Percentiles rank a stretch among this genome's conserved stretches.
Evolutionary conservation across 768 basidiomycete genomes (phyloP).

Genomic region (Favolaschia claudopus): DNA sequence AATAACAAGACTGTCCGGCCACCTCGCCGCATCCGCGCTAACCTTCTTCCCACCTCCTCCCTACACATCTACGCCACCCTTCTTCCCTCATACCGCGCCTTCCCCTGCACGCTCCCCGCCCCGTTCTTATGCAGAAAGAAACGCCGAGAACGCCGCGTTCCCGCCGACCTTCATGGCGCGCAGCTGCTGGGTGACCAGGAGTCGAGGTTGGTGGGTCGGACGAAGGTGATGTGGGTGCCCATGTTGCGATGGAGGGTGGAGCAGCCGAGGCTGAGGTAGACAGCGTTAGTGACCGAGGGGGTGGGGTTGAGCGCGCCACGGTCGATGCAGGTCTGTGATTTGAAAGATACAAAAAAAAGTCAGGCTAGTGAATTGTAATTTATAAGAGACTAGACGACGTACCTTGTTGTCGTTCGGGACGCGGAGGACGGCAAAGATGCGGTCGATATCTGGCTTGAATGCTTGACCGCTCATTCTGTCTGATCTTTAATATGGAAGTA

Average conservation of each 20-base stretch:
- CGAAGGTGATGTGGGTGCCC: slow-evolving; percentile 98
- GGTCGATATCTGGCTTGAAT: slow-evolving; percentile 86
- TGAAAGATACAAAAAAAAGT: slow-evolving; percentile 1
- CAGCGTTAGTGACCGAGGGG: slow-evolving; percentile 93
- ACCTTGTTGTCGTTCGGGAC: slow-evolving; percentile 92
- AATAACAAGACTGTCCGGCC: slow-evolving; percentile 77
- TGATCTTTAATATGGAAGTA: slow-evolving; percentile 3
- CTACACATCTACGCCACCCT: slow-evolving; percentile 88
- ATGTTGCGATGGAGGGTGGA: slow-evolving; percentile 94
- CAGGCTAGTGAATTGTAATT: too few species aligned
- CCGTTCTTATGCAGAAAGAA: slow-evolving; percentile 92
- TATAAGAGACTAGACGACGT: too few species aligned
- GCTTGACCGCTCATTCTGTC: slow-evolving; percentile 67
- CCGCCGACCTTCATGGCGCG: slow-evolving; percentile 97
- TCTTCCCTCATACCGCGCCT: slow-evolving; percentile 91
- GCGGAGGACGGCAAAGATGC: slow-evolving; percentile 83
- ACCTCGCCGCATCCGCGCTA: slow-evolving; percentile 78
- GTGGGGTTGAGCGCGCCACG: slow-evolving; percentile 96
- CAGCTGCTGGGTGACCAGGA: slow-evolving; percentile 89
- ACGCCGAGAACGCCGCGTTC: slow-evolving; percentile 85
- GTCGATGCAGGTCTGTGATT: slow-evolving; percentile 84
- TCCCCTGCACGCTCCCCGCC: slow-evolving; percentile 68
- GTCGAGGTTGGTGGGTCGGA: slow-evolving; percentile 96
- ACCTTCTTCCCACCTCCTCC: slow-evolving; percentile 85
- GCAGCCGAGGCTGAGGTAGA: slow-evolving; percentile 98